Evolutionary conservation across 768 basidiomycete species (phyloP).

Genomic region (Collybia sp.): DNA sequence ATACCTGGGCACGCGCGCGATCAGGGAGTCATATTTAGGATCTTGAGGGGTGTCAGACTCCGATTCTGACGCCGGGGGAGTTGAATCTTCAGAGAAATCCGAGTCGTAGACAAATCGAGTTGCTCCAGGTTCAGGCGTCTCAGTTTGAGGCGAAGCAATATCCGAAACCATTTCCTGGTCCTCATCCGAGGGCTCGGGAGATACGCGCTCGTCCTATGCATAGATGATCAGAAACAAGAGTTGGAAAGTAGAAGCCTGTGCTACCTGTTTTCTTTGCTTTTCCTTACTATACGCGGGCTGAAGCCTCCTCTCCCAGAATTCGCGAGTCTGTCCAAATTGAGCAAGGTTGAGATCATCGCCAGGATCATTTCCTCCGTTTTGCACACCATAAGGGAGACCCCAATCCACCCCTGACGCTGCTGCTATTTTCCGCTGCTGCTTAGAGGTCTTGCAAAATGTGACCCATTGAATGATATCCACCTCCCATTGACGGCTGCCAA

Average conservation of each 20-base stretch:
- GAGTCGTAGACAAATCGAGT: slow-evolving; percentile 38
- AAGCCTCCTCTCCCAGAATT: slow-evolving; percentile 24
- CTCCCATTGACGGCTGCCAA: slow-evolving; percentile 15
- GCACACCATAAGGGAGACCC: slow-evolving; percentile 25
- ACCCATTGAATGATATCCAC: slow-evolving; percentile 46
- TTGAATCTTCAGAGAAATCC: slow-evolving; percentile 54
- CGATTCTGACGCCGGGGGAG: slow-evolving; percentile 35
- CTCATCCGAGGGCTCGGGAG: not conserved
- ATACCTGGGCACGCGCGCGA: slow-evolving; percentile 28
- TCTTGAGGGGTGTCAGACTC: slow-evolving; percentile 15
- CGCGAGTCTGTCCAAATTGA: slow-evolving; percentile 23
- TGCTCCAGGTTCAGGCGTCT: not conserved
- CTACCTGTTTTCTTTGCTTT: slow-evolving; percentile 8
- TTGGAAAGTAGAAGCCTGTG: not conserved
- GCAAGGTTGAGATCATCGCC: slow-evolving; percentile 17
- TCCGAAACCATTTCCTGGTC: not conserved
- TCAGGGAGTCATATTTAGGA: slow-evolving; percentile 11
- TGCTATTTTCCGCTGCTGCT: slow-evolving; percentile 27
- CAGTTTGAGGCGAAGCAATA: not conserved
- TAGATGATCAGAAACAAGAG: not conserved
- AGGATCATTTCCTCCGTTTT: slow-evolving; percentile 13
- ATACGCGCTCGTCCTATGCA: not conserved
- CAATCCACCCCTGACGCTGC: slow-evolving; percentile 15
- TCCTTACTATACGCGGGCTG: slow-evolving; percentile 7
- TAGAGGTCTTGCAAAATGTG: slow-evolving; percentile 31